Evolutionary conservation across 441 rosid species (phyloP).

Genomic region (Flueggea neowawraea): DNA sequence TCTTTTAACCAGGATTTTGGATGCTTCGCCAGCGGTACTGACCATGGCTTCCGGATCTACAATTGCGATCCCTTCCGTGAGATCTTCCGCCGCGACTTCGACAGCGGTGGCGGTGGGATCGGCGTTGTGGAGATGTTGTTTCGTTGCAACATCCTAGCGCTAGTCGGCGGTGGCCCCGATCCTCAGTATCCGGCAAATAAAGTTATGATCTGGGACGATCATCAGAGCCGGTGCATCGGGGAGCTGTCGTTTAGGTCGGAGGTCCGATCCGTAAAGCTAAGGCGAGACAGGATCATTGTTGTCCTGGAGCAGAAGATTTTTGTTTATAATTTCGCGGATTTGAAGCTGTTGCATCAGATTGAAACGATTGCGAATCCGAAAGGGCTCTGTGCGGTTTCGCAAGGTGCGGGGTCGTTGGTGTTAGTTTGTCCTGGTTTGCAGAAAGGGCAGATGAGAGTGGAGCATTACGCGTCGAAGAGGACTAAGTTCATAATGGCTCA

Average conservation of each 20-base stretch:
- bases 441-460: constrained; percentile 92
- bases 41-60: constrained; percentile 83
- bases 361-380: constrained; percentile 87
- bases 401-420: constrained; percentile 67
- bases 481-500: constrained; percentile 94
- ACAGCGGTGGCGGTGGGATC: constrained; percentile 62
- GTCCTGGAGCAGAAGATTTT: constrained; percentile 84
- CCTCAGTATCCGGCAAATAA: constrained; percentile 76
- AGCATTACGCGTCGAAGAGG: constrained; percentile 82
- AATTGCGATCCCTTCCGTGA: constrained; percentile 97
- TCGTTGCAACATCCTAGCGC: constrained; percentile 79
- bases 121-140: constrained; percentile 93
- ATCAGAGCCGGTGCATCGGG: constrained; percentile 83
- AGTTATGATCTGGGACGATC: constrained; percentile 98
- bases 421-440: constrained; percentile 90
- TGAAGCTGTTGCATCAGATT: constrained; percentile 82
- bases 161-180: constrained; percentile 84
- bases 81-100: constrained; percentile 87
- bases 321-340: constrained; percentile 78
- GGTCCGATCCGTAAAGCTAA: constrained; percentile 74
- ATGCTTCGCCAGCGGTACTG: constrained; percentile 83
- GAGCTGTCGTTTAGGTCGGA: constrained; percentile 88
- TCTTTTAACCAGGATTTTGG: constrained; percentile 69
- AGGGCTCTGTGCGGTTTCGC: constrained; percentile 93
- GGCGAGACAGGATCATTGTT: constrained; percentile 79